Evolutionary conservation across 2,329 filamentous ascomycete species (phyloP).

Genomic region (Alternaria sp.): DNA sequence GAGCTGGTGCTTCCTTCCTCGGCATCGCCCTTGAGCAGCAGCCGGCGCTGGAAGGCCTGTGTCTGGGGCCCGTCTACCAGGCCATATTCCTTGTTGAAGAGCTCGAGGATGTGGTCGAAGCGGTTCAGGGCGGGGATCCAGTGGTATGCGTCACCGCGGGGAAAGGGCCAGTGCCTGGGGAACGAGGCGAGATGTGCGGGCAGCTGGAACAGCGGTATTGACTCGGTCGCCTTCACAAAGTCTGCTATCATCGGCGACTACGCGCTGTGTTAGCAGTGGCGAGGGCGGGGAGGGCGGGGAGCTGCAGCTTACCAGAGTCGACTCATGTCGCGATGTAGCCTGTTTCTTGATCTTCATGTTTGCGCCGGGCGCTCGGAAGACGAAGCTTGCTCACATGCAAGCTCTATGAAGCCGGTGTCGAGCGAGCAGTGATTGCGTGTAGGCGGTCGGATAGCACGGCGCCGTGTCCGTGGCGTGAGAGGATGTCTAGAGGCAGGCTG

Average conservation of each 20-base stretch:
- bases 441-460: not conserved
- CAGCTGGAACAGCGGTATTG: conserved; percentile 75
- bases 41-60: conserved; percentile 71
- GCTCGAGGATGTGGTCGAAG: conserved; percentile 87
- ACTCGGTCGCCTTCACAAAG: conserved; percentile 75
- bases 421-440: not conserved
- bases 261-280: conserved; percentile 10
- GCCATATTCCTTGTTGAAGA: conserved; percentile 80
- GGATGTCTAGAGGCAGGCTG: conserved; percentile 12
- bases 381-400: conserved; percentile 45
- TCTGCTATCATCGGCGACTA: conserved; percentile 87
- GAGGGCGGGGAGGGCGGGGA: not conserved
- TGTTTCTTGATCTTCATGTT: conserved; percentile 64
- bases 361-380: conserved; percentile 46
- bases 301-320: conserved; percentile 53
- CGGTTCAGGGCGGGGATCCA: conserved; percentile 95
- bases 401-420: conserved; percentile 7
- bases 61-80: conserved; percentile 81
- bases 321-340: conserved; percentile 60
- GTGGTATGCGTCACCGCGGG: conserved; percentile 93
- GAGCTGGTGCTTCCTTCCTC: conserved; percentile 47
- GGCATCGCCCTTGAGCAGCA: conserved; percentile 66
- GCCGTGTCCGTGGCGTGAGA: not conserved
- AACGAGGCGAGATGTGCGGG: conserved; percentile 79
- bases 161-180: conserved; percentile 91